A percentile compares a stretch with the other conserved stretches of the same genome.
Evolutionary conservation across 1,139 yeast genomes (phyloP).

Genomic region (Suhomyces ambrosiae): DNA sequence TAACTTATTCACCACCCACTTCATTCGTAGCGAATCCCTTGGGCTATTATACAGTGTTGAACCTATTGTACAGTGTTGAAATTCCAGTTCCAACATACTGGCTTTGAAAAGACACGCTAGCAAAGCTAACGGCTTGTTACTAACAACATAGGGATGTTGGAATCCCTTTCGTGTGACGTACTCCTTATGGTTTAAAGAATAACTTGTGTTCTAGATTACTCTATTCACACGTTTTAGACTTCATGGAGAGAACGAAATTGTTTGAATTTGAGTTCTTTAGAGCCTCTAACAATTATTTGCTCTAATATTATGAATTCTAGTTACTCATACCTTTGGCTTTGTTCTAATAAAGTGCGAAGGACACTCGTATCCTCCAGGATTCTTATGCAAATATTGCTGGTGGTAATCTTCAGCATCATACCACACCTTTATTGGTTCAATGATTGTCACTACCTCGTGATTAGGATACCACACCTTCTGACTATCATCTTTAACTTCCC

Average conservation of each 20-base stretch:
- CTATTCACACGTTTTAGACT: too few species aligned
- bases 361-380: conserved; percentile 86
- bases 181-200: too few species aligned
- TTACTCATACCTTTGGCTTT: conserved; percentile 24
- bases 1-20: background rate
- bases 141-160: too few species aligned
- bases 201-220: too few species aligned
- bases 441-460: conserved; percentile 56
- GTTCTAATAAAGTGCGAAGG: conserved; percentile 68
- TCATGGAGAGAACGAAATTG: too few species aligned
- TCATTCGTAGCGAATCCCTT: background rate
- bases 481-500: conserved; percentile 30
- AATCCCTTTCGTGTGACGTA: too few species aligned
- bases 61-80: conserved; percentile 14
- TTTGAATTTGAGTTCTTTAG: too few species aligned
- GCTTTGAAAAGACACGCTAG: too few species aligned
- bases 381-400: conserved; percentile 74
- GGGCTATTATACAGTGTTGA: conserved; percentile 18
- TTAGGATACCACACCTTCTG: conserved; percentile 49
- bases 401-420: conserved; percentile 95
- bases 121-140: too few species aligned
- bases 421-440: conserved; percentile 70
- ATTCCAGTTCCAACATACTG: conserved; percentile 1
- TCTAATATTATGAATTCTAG: too few species aligned
- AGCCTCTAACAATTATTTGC: too few species aligned